Percentiles rank a stretch among this genome's conserved stretches.
phyloP scores from a whole-genome alignment of 2,329 filamentous ascomycete species.

The Myotisia sp. region DNA sequence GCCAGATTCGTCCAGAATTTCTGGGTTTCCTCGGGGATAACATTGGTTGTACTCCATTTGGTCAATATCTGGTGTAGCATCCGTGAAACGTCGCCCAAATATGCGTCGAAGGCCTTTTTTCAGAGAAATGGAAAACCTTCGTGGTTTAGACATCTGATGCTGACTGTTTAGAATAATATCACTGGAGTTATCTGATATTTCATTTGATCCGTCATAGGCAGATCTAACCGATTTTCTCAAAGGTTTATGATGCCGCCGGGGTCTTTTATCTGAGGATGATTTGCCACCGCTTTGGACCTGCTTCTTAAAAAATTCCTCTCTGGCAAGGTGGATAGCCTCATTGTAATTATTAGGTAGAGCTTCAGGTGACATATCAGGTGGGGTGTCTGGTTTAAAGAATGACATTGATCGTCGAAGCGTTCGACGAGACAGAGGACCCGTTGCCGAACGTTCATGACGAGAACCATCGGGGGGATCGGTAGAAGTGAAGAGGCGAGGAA shows the following conservation, averaged over 20 bases:
- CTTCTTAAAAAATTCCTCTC: conserved; percentile 25
- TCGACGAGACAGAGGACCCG: conserved; percentile 9
- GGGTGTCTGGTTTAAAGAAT: conserved; percentile 23
- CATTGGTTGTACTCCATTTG: too few species aligned
- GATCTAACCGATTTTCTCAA: conserved; percentile 26
- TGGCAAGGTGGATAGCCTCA: conserved; percentile 28
- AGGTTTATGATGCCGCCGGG: conserved; percentile 21
- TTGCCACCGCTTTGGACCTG: conserved; percentile 13
- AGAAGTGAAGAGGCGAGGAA: conserved; percentile 17
- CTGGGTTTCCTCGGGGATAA: too few species aligned
- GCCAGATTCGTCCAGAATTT: background rate
- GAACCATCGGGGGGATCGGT: conserved; percentile 5
- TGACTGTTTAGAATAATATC: conserved; percentile 4
- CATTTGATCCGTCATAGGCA: conserved; percentile 25
- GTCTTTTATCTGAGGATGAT: conserved; percentile 14
- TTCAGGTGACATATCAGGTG: conserved; percentile 11
- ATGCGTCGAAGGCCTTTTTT: conserved; percentile 29
- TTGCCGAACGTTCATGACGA: conserved; percentile 4
- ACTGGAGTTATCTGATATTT: conserved; percentile 13
- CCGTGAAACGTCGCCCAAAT: conserved; percentile 22
- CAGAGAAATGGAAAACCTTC: conserved; percentile 29
- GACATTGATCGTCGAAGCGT: conserved; percentile 30
- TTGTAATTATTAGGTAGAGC: conserved; percentile 22
- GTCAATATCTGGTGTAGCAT: background rate
- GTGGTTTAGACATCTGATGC: conserved; percentile 17